Base-by-base conservation (phyloP, 176 grass and related monocot species). In the Canna indica region DNA sequence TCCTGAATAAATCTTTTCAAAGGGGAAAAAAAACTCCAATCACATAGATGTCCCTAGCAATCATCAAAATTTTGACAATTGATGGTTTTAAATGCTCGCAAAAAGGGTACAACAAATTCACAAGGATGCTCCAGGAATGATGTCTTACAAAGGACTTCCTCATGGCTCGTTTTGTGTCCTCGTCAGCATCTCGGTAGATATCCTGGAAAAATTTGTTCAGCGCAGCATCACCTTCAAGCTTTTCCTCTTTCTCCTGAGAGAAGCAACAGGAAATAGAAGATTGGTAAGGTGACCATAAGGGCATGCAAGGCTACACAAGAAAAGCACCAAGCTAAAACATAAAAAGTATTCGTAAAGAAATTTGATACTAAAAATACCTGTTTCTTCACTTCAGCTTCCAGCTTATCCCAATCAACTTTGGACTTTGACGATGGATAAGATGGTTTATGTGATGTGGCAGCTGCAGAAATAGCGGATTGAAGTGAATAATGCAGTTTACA, bases 221-320 rank as follows among this genome's bases (percentile, higher is more conserved):
- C 67, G 90, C 90, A 59, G 90, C 90, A 83, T 95, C 90, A 70
- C 90, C 84, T 36, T 87, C 87, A 28, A 95, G 90, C 24, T 90
- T 90, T 39, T 95, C 90, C 0, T 95, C 87, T 61, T 95, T 95
- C 81, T 95, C 90, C 90, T 95, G 79, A 35, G 68, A 76, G 35
- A 70, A 28, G 11, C 47, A 59, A 72, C 26, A 44, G 42, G 9
- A 14, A 9, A 31, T 7, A 0, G 59, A 33, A n/a, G 9, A 34
- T 8, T 9, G 17, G 29, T 24, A 38, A 38, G 29, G 59, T 31
- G 7, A n/a, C n/a, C n/a, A n/a, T n/a, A n/a, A n/a, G n/a, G n/a
- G n/a, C n/a, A n/a, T n/a, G n/a, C n/a, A n/a, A 31, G 0, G 1
- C 13, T 60, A 3, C 57, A 31, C 27, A 60, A 60, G 27, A 60